Base-by-base conservation (phyloP, 1,139 yeast species). In the Yamadazyma sp. region DNA sequence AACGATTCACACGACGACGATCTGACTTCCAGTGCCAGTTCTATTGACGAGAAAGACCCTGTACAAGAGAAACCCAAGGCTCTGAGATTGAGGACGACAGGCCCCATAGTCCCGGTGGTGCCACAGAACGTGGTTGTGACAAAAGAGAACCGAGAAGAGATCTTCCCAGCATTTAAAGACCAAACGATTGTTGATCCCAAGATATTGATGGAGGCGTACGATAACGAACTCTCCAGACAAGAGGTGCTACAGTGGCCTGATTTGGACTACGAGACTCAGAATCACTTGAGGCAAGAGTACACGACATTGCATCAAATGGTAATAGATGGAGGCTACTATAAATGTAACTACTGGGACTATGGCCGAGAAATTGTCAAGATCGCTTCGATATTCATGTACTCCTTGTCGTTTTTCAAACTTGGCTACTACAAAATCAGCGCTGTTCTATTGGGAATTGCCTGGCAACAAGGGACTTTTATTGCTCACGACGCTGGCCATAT, bases 401-500 rank as follows among this genome's bases (percentile, higher is more conserved):
- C 86, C 2, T 67, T 76, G 37, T 62, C 74, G 13, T 76, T 81
- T 39, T 68, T 77, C 43, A 70, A 72, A 42, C 44, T 64, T 15
- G 60, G 65, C 12, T 70, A 75, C 57, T 70, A 78, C 42, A 60
- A 67, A 24, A 32, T 72, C 13, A 82, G 92, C 51, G 95, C 95
- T 0, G 43, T 82, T 2, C 65, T 63, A 36, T 64, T 88, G 47
- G 96, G 95, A 0, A 54, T 81, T 37, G 88, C 86, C 13, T 89
- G 96, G 96, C 96, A 88, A 51, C 96, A 88, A 57, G 72, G 86
- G 53, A 85, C 89, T 1, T 89, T 88, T 54, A 81, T 87, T 40
- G 96, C 83, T 1, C 96, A 88, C 53, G 96, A 88, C 61, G 88
- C 95, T 0, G 96, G 95, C 2, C 96, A 88, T 57, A 76, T 86